These are phyloP conservation scores for Colletotrichum godetiae DNA, from an alignment of 2,329 filamentous ascomycete species.

Conservation along the genomic window DNA sequence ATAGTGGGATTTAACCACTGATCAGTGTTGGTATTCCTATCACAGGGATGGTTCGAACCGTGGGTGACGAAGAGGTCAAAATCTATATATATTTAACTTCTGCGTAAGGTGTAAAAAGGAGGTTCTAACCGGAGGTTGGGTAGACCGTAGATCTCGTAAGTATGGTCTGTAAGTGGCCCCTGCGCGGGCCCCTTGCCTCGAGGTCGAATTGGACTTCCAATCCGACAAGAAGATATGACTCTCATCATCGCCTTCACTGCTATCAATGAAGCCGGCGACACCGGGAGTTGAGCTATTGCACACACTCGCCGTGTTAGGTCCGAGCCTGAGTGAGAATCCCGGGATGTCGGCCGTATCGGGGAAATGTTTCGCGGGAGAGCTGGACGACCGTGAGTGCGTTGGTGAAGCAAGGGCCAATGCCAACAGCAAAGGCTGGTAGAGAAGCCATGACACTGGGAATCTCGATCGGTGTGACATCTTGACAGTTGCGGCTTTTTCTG, in stretches of 20 bases:
- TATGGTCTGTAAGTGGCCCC: no score
- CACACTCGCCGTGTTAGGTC: neutral
- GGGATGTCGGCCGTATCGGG: neutral
- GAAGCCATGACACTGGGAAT: neutral
- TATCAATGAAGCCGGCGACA: neutral
- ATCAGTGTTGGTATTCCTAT: no score
- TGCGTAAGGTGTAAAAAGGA: no score
- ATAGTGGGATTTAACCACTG: no score
- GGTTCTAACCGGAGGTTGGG: no score
- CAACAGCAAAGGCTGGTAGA: neutral
- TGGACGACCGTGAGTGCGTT: neutral
- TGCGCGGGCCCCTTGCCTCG: no score
- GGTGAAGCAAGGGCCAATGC: neutral
- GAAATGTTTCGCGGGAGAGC: neutral
- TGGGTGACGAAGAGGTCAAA: no score
- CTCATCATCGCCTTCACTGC: neutral
- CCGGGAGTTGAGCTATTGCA: slow-evolving; percentile 10
- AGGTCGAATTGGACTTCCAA: no score
- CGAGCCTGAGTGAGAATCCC: neutral
- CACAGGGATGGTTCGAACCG: no score
- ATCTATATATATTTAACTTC: no score
- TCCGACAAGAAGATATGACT: no score
- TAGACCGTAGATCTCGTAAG: no score
- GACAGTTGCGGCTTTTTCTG: neutral
- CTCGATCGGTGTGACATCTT: neutral